These are phyloP conservation scores for Hymenochaete sp. DNA, from an alignment of 1,284 basidiomycete species.

Conservation along the genomic window DNA sequence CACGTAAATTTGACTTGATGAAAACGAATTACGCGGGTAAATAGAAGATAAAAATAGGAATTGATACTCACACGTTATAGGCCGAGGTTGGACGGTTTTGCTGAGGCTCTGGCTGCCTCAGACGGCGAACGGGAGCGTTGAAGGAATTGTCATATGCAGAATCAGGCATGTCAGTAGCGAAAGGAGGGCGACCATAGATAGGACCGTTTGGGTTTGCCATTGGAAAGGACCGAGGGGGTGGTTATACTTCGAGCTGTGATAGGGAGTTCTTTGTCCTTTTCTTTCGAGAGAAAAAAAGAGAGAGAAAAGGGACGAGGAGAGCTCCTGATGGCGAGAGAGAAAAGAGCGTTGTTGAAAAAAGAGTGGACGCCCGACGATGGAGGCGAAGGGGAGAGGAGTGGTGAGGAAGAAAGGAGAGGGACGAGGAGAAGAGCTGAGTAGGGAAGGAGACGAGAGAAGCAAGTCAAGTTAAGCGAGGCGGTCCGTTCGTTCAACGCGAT, in stretches of 20 bases:
- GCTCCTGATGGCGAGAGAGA: neutral
- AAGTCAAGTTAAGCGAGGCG: neutral
- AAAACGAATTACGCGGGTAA: constrained; percentile 1
- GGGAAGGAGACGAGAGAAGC: neutral
- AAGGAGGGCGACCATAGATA: constrained; percentile 55
- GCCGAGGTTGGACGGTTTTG: constrained; percentile 31
- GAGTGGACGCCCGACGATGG: constrained; percentile 16
- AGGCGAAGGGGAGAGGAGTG: constrained; percentile 14
- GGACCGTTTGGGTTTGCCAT: constrained; percentile 28
- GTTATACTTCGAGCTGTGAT: neutral
- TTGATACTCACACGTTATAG: constrained; percentile 52
- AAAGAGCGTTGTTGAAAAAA: constrained; percentile 10
- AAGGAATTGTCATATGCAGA: constrained; percentile 40
- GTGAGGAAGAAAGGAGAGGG: constrained; percentile 4
- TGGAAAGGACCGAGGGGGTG: neutral
- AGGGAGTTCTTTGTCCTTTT: neutral
- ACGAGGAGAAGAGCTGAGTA: constrained; percentile 1
- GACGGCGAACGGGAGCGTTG: constrained; percentile 17
- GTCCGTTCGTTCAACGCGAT: no score
- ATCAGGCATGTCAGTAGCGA: constrained; percentile 60
- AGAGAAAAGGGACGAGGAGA: constrained; percentile 1
- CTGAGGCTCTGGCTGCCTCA: constrained; percentile 29
- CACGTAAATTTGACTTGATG: neutral
- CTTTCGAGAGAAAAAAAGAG: constrained; percentile 6
- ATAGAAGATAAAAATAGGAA: neutral